These are phyloP conservation scores for Solanum sejunctum DNA, from an alignment of 257 asterid species.

Conservation along the genomic window DNA sequence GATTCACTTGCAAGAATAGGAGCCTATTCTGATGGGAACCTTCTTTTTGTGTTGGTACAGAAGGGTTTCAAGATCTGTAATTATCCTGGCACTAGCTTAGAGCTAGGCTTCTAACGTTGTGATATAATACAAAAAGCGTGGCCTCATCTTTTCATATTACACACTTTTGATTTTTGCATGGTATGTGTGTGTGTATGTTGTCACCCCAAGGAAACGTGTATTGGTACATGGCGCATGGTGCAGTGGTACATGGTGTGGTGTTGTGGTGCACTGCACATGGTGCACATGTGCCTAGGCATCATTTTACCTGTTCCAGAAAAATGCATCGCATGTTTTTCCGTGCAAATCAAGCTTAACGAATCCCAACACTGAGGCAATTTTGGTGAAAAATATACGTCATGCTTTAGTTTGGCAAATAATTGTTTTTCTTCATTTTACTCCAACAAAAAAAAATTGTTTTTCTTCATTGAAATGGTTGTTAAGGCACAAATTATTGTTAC, in stretches of 20 bases:
- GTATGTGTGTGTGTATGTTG: neutral
- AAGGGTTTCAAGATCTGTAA: neutral
- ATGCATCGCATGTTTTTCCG: neutral
- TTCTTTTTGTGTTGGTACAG: neutral
- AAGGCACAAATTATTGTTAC: neutral
- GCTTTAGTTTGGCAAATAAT: neutral
- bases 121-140: neutral
- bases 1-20: neutral
- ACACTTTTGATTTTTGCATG: neutral
- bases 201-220: neutral
- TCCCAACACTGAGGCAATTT: neutral
- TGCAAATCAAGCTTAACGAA: neutral
- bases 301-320: neutral
- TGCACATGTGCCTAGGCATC: neutral
- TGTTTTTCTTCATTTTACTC: neutral
- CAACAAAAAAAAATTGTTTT: neutral
- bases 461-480: neutral
- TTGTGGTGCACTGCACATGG: neutral
- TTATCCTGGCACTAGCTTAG: neutral
- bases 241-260: neutral
- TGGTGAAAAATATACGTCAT: neutral
- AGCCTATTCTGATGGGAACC: neutral
- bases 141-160: neutral
- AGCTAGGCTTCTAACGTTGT: neutral
- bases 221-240: neutral